Evolutionary conservation across 139 green algal species (phyloP), one percentile per base, ranked within the genome.

Genomic region (Penium margaritaceum): DNA sequence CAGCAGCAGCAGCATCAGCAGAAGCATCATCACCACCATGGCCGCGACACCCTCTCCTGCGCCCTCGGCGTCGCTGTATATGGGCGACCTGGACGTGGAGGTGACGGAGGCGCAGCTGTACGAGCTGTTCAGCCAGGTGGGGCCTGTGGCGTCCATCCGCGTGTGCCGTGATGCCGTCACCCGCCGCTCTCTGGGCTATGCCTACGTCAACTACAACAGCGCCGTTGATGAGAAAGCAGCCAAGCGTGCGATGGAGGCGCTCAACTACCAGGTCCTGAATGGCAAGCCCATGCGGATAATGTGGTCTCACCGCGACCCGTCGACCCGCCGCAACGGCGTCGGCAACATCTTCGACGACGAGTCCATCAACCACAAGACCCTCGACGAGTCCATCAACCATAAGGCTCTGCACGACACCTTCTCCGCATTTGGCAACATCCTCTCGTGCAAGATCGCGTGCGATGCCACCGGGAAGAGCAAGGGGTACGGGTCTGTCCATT

Each of bases 231-330:
- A 74, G 75, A 41, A 70, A 58, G 6, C n/a, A 55, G 62, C 15
- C 38, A 34, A 53, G 6, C 21, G 9, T 70, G 36, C 32, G 55
- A 37, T 66, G 57, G 14, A 66, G 29, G 57, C 57, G n/a, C 88
- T 98, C 5, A 96, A 97, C 87, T 97, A 95, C 81, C 81, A 83
- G 2, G 70, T 85, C 6, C 63, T 98, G 35, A 89, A 86, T 47
- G 90, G 89, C 65, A 90, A 77, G 77, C 90, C 83, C 34, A 84
- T 87, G 43, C 83, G 83, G 35, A 87, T 85, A 47, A 77, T 87
- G 82, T 85, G 67, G 58, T 84, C 67, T n/a, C 77, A 85, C 21
- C 77, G 77, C 19, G 81, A 87, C 62, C 83, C 83, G 17, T 70
- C 63, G 15, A 24, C 74, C 12, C 30, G 83, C 21, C 75, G 76